A percentile compares a stretch with the other conserved stretches of the same genome.
phyloP scores from a whole-genome alignment of 805 yeast species.

The Candida ulmi region DNA sequence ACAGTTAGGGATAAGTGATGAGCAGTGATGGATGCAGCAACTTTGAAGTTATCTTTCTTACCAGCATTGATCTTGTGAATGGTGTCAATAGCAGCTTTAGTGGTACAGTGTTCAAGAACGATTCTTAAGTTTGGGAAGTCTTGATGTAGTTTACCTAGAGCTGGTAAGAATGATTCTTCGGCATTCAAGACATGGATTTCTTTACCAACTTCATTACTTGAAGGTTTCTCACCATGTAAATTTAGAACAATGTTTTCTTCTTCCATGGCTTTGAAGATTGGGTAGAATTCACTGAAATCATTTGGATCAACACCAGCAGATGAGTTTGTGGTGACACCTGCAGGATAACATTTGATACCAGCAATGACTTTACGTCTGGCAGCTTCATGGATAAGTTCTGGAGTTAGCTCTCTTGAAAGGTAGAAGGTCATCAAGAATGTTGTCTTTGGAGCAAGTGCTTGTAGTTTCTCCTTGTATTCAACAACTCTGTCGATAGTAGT shows the following conservation, averaged over 20 bases:
- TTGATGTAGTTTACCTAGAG: conserved; percentile 65
- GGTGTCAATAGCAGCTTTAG: conserved; percentile 79
- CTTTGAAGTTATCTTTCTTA: conserved; percentile 41
- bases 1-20: conserved; percentile 87
- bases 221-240: conserved; percentile 94
- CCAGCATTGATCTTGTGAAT: conserved; percentile 57
- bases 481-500: conserved; percentile 69
- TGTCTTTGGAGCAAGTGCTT: conserved; percentile 69
- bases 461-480: conserved; percentile 60
- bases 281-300: conserved; percentile 84
- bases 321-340: conserved; percentile 98
- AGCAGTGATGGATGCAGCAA: conserved; percentile 92
- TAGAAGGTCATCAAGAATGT: conserved; percentile 91
- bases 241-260: conserved; percentile 72
- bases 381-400: conserved; percentile 78
- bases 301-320: conserved; percentile 88
- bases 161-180: conserved; percentile 88
- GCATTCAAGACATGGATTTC: conserved; percentile 92
- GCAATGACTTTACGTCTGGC: conserved; percentile 60
- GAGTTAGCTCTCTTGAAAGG: conserved; percentile 71
- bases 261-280: conserved; percentile 86
- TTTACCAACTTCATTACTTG: conserved; percentile 43
- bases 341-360: conserved; percentile 97
- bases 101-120: conserved; percentile 91
- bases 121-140: conserved; percentile 87